These are phyloP conservation scores for Mycena pura DNA, from an alignment of 768 basidiomycete species.

Conservation along the genomic window DNA sequence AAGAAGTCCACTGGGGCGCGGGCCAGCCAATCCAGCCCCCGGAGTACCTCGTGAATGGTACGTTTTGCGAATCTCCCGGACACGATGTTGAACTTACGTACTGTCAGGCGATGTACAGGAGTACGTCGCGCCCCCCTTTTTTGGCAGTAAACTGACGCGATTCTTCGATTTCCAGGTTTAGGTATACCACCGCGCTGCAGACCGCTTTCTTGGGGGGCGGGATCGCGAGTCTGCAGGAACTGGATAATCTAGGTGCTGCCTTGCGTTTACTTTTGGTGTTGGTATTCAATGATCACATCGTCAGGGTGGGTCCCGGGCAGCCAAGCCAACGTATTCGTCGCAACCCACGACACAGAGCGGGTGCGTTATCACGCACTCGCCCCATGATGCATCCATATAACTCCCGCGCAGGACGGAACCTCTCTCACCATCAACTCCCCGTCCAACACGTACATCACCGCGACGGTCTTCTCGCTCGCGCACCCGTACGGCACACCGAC, in stretches of 20 bases:
- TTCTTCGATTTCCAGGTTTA: slow-evolving; percentile 48
- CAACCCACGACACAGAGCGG: slow-evolving; percentile 76
- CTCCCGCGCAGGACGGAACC: slow-evolving; percentile 46
- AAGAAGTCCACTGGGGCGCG: slow-evolving; percentile 62
- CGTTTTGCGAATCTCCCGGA: slow-evolving; percentile 5
- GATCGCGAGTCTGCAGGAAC: slow-evolving; percentile 57
- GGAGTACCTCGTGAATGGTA: slow-evolving; percentile 61
- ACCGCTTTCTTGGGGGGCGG: slow-evolving; percentile 58
- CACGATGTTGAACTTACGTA: neutral
- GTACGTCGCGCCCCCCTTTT: slow-evolving; percentile 34
- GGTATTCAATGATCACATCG: slow-evolving; percentile 34
- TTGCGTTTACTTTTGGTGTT: no score
- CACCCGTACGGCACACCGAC: slow-evolving; percentile 73
- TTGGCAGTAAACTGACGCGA: no score
- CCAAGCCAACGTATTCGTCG: slow-evolving; percentile 67
- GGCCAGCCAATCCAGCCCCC: slow-evolving; percentile 63
- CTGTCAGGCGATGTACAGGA: slow-evolving; percentile 68
- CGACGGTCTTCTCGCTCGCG: slow-evolving; percentile 68
- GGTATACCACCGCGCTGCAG: slow-evolving; percentile 60
- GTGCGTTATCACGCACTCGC: slow-evolving; percentile 33
- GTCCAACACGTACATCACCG: slow-evolving; percentile 68
- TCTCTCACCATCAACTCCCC: slow-evolving; percentile 67
- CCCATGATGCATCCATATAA: neutral
- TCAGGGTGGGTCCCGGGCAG: slow-evolving; percentile 66
- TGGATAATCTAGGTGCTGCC: slow-evolving; percentile 58